A percentile compares a stretch with the other conserved stretches of the same genome.
Evolutionary conservation across 2,329 filamentous ascomycete species (phyloP).

Genomic region (Clarireedia monteithiana): DNA sequence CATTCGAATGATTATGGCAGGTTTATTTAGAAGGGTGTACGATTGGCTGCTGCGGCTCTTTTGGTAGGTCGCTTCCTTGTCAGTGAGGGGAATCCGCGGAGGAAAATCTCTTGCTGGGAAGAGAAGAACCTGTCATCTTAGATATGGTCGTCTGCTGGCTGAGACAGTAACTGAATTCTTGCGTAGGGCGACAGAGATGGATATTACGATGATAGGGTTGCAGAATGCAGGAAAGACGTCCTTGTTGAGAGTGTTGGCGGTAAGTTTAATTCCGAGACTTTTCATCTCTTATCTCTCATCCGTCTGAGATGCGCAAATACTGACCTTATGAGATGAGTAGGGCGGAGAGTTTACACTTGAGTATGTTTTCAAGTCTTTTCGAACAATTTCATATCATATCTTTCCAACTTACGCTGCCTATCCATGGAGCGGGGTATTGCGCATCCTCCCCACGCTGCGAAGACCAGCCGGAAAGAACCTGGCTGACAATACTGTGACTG

Average conservation of each 20-base stretch:
- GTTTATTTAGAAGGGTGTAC: constrained; percentile 89
- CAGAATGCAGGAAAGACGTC: constrained; percentile 99
- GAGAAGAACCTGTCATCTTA: neutral
- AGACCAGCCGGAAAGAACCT: constrained; percentile 8
- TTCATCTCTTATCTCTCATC: constrained; percentile 3
- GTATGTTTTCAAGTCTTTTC: constrained; percentile 50
- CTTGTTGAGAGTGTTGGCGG: constrained; percentile 83
- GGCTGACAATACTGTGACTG: constrained; percentile 11
- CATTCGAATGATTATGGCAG: constrained; percentile 59
- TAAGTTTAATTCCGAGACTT: constrained; percentile 45
- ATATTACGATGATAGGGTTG: constrained; percentile 97
- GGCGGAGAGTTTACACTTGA: constrained; percentile 98
- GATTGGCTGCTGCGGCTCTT: constrained; percentile 98
- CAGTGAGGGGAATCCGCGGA: neutral
- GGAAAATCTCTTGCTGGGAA: neutral
- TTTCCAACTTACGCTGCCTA: neutral
- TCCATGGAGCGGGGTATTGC: constrained; percentile 9
- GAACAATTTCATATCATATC: neutral
- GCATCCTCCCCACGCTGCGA: constrained; percentile 7
- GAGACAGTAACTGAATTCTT: neutral
- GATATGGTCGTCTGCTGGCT: neutral
- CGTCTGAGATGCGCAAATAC: constrained; percentile 16
- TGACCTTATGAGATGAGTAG: constrained; percentile 43
- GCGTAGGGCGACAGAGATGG: constrained; percentile 93
- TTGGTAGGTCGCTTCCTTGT: constrained; percentile 57